Evolutionary conservation across 140 eudicot genomes (phyloP).

Genomic region (Bidens hawaiensis): DNA sequence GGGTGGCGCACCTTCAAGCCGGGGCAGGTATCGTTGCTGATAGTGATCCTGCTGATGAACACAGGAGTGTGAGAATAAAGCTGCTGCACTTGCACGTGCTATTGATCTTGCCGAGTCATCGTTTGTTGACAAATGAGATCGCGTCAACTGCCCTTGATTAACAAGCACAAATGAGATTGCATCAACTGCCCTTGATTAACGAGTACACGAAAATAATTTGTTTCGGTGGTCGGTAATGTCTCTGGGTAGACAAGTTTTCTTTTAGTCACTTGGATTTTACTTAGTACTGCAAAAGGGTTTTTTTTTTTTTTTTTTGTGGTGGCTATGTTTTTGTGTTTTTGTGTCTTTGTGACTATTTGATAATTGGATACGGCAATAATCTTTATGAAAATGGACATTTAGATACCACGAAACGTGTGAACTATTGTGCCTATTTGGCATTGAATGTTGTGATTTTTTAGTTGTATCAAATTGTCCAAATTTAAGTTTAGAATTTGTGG

Average conservation of each 20-base stretch:
- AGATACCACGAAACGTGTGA: no score
- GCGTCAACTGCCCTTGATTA: no score
- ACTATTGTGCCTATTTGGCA: no score
- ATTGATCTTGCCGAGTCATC: slow-evolving; percentile 98
- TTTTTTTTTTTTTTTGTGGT: no score
- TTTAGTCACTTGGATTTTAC: neutral
- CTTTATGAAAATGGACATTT: no score
- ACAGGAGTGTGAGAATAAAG: slow-evolving; percentile 83
- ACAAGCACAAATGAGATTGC: slow-evolving; percentile 28
- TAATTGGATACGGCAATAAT: no score
- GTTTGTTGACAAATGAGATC: slow-evolving; percentile 52
- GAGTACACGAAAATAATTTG: neutral
- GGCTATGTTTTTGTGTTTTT: no score
- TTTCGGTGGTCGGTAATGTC: neutral
- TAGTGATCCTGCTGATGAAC: slow-evolving; percentile 84
- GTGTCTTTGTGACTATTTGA: neutral
- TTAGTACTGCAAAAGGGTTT: neutral
- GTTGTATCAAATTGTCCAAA: no score
- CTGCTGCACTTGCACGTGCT: slow-evolving; percentile 92
- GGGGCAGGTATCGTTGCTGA: slow-evolving; percentile 95
- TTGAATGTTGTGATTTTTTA: no score
- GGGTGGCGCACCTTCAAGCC: slow-evolving; percentile 93
- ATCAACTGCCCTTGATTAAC: neutral
- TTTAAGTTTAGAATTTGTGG: no score
- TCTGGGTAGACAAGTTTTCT: neutral